Conservation (phyloP, 2,329 filamentous ascomycete genomes). For the Ceratocystis alfenasii region DNA sequence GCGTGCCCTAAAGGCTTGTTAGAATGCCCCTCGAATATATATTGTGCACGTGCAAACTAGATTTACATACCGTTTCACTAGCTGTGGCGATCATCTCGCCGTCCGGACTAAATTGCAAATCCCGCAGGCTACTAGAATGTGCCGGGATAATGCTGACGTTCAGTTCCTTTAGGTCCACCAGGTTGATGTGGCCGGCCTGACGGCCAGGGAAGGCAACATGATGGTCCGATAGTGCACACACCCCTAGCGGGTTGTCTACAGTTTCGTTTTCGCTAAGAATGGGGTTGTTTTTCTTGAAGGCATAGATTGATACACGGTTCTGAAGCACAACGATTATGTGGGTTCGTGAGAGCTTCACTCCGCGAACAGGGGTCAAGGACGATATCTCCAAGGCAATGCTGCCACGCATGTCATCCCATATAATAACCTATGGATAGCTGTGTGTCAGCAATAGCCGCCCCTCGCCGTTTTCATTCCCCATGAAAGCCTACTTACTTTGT, state of each 20-base stretch:
- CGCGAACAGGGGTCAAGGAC: slow-evolving; percentile 66
- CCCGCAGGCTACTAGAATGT: slow-evolving; percentile 66
- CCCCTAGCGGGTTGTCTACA: slow-evolving; percentile 66
- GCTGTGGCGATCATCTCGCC: slow-evolving; percentile 77
- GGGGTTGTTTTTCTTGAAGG: slow-evolving; percentile 59
- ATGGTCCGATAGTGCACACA: slow-evolving; percentile 65
- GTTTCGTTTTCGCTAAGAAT: slow-evolving; percentile 72
- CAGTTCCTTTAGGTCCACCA: slow-evolving; percentile 64
- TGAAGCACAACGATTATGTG: slow-evolving; percentile 71
- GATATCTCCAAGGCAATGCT: slow-evolving; percentile 65
- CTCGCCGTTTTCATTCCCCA: not conserved
- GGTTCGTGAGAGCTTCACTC: slow-evolving; percentile 62
- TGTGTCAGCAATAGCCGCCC: not conserved
- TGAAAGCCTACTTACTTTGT: slow-evolving; percentile 47
- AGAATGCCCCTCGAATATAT: not conserved
- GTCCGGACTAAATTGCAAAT: slow-evolving; percentile 67
- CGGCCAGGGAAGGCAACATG: slow-evolving; percentile 77
- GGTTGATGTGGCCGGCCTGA: slow-evolving; percentile 74
- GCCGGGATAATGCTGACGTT: slow-evolving; percentile 91
- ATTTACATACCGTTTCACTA: slow-evolving; percentile 50
- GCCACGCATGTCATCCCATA: slow-evolving; percentile 81
- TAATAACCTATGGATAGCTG: slow-evolving; percentile 47
- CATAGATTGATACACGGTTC: slow-evolving; percentile 71
- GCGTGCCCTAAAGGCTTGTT: slow-evolving; percentile 46
- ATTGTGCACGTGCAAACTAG: not conserved